These are phyloP conservation scores for Paecilomyces fulvus DNA, from an alignment of 2,329 filamentous ascomycete genomes.

Conservation along the genomic window DNA sequence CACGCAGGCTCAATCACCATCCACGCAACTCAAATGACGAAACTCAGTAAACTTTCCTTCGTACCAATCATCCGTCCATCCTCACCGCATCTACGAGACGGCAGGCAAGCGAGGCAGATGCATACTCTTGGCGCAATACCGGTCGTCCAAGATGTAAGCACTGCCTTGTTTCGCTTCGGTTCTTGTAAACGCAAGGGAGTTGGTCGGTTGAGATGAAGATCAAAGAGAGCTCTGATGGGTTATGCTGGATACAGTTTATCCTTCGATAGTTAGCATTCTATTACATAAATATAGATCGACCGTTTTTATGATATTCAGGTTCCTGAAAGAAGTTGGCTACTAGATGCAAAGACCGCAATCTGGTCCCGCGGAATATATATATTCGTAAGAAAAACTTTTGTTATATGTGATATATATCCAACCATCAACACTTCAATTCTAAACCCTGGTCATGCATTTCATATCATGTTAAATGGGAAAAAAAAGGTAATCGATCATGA, in stretches of 20 bases:
- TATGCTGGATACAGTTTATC: not conserved
- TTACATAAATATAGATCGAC: not conserved
- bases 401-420: not conserved
- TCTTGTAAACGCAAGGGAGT: not conserved
- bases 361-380: not conserved
- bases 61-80: constrained; percentile 6
- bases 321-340: not conserved
- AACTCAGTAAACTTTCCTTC: constrained; percentile 19
- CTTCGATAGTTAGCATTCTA: not conserved
- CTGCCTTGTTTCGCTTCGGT: constrained; percentile 2
- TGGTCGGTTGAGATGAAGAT: constrained; percentile 19
- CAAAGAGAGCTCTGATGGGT: constrained; percentile 38
- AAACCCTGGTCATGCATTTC: not conserved
- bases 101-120: constrained; percentile 8
- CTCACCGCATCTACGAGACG: not conserved
- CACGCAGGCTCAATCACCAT: not conserved
- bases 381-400: not conserved
- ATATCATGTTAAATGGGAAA: not conserved
- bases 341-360: not conserved
- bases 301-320: not conserved
- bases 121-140: constrained; percentile 19
- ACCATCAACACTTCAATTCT: not conserved
- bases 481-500: not conserved
- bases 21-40: constrained; percentile 24
- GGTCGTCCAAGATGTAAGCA: constrained; percentile 22